phyloP scores from a whole-genome alignment of 2,329 filamentous ascomycete genomes.

The Talaromyces sp. region DNA sequence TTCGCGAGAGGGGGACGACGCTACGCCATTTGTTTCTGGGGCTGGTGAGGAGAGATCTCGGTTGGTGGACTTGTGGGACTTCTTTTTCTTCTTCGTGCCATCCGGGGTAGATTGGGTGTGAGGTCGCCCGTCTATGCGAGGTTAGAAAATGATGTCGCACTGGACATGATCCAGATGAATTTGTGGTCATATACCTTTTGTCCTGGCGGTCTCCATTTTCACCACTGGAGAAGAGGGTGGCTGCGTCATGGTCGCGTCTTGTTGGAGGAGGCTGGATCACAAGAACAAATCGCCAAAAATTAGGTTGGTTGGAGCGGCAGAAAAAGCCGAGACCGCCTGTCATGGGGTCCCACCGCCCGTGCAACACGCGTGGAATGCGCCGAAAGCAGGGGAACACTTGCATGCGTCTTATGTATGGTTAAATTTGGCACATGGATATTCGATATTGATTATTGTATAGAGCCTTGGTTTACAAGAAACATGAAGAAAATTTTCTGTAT shows the following conservation, averaged over 20 bases:
- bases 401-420: no score
- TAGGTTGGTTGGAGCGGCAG: slow-evolving; percentile 7
- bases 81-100: slow-evolving; percentile 13
- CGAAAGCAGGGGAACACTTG: background rate
- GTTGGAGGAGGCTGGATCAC: background rate
- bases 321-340: slow-evolving; percentile 7
- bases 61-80: slow-evolving; percentile 6
- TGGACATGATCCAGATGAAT: background rate
- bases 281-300: slow-evolving; percentile 11
- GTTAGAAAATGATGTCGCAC: background rate
- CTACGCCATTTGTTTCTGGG: background rate
- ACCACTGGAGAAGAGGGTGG: background rate
- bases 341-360: background rate
- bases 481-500: background rate
- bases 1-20: background rate
- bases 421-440: no score
- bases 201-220: background rate
- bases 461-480: no score
- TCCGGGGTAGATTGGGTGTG: background rate
- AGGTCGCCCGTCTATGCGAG: slow-evolving; percentile 3
- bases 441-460: no score
- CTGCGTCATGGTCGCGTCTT: background rate
- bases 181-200: background rate
- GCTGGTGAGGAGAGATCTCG: background rate
- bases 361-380: background rate